These are phyloP conservation scores for Phytopythium montanum DNA, from an alignment of 352 stramenopile species.

Conservation along the genomic window DNA sequence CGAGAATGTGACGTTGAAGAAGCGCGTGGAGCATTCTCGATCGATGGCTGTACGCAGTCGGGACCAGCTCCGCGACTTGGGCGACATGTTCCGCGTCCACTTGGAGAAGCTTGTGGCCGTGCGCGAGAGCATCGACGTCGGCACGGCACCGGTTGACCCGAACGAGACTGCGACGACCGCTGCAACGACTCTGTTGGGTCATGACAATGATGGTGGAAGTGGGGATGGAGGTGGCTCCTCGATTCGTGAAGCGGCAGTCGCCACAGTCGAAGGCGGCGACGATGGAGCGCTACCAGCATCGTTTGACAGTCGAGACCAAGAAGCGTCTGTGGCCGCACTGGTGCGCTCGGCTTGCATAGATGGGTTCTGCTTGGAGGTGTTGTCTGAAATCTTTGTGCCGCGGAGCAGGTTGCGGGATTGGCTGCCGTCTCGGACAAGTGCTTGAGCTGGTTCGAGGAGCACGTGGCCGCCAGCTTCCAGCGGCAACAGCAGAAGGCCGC, in stretches of 20 bases:
- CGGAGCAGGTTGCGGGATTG: conserved; percentile 34
- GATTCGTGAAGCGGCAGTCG: not conserved
- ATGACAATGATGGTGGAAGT: conserved; percentile 1
- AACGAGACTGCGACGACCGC: not conserved
- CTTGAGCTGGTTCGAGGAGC: conserved; percentile 47
- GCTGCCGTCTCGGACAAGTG: conserved; percentile 45
- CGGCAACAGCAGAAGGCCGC: conserved; percentile 40
- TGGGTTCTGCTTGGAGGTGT: not conserved
- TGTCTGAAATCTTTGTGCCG: not conserved
- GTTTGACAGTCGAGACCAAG: not conserved
- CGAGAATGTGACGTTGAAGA: conserved; percentile 23
- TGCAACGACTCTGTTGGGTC: not conserved
- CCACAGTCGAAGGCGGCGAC: not conserved
- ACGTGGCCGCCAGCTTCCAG: conserved; percentile 41
- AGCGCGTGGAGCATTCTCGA: conserved; percentile 13
- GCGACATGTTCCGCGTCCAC: conserved; percentile 48
- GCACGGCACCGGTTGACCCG: not conserved
- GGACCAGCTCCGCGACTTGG: conserved; percentile 33
- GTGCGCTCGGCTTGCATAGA: not conserved
- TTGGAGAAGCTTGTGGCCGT: conserved; percentile 57
- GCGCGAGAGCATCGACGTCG: conserved; percentile 40
- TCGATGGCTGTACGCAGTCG: conserved; percentile 18
- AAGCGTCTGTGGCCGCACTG: not conserved
- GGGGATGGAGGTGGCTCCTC: conserved; percentile 8
- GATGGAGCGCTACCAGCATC: not conserved